Conservation (phyloP, 371 early-diverging fungal genomes). For the Apophysomyces variabilis region DNA sequence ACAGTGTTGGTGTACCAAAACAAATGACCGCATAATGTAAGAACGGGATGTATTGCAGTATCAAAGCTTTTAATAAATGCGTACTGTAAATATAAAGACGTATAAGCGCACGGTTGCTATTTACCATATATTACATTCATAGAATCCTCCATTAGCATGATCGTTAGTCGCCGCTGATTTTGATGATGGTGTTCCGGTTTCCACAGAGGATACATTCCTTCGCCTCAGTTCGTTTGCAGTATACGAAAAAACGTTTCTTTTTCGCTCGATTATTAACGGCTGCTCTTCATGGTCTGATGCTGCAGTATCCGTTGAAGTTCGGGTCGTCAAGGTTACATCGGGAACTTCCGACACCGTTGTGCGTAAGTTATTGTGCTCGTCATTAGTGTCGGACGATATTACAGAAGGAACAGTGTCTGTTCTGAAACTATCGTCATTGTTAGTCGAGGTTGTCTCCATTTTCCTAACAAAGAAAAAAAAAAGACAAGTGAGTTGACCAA, state of each 20-base stretch:
- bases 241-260: slow-evolving; percentile 4
- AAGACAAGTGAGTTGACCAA: neutral
- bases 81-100: neutral
- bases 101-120: neutral
- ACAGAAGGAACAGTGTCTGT: neutral
- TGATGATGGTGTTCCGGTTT: slow-evolving; percentile 1
- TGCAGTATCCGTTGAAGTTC: neutral
- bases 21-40: slow-evolving; percentile 43
- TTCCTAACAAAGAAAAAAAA: slow-evolving; percentile 4
- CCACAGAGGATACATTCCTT: neutral
- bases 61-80: slow-evolving; percentile 29
- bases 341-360: slow-evolving; percentile 9
- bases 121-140: slow-evolving; percentile 49
- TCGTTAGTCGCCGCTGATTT: slow-evolving; percentile 2
- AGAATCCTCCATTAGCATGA: slow-evolving; percentile 28
- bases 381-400: neutral
- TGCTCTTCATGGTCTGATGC: neutral
- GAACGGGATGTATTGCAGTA: slow-evolving; percentile 39
- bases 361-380: neutral
- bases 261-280: neutral
- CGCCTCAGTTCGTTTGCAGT: slow-evolving; percentile 1
- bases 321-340: slow-evolving; percentile 1
- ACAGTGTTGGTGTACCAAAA: slow-evolving; percentile 32
- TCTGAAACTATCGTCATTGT: neutral
- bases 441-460: slow-evolving; percentile 5